Percentiles rank a stretch among this genome's conserved stretches.
phyloP scores from a whole-genome alignment of 345 rosid genomes.

The Excoecaria agallocha region DNA sequence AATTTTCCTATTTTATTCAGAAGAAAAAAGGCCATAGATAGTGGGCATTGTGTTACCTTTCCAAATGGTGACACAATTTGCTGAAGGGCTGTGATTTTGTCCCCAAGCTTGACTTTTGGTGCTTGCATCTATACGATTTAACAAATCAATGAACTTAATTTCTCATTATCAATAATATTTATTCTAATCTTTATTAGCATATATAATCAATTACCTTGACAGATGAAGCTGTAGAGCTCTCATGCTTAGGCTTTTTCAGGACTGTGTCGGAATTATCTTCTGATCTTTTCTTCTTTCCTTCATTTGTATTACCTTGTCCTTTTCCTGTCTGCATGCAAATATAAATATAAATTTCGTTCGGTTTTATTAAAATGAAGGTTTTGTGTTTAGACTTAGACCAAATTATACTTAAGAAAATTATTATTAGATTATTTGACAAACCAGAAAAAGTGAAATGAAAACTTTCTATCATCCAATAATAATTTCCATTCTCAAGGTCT shows the following conservation, averaged over 20 bases:
- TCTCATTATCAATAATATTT: too few species aligned
- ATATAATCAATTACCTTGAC: conserved; percentile 44
- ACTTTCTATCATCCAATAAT: neutral
- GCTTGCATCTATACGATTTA: conserved; percentile 40
- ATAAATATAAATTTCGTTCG: neutral
- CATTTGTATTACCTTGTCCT: conserved; percentile 43
- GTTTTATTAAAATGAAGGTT: too few species aligned
- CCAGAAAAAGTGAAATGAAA: neutral
- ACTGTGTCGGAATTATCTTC: conserved; percentile 49
- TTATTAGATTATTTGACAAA: neutral
- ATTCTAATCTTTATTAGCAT: too few species aligned
- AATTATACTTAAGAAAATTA: neutral
- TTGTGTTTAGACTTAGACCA: neutral
- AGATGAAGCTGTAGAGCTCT: conserved; percentile 50
- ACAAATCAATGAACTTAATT: neutral
- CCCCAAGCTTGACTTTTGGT: conserved; percentile 84
- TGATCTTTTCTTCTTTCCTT: conserved; percentile 63
- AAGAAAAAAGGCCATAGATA: neutral
- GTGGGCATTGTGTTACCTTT: conserved; percentile 47
- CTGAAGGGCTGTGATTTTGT: conserved; percentile 83
- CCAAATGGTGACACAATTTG: conserved; percentile 99
- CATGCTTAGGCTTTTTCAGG: conserved; percentile 53
- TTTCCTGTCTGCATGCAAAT: conserved; percentile 38
- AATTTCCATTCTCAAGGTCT: neutral
- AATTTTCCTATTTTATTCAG: neutral